A percentile compares a stretch with the other conserved stretches of the same genome.
Evolutionary conservation across 371 early-diverging fungal species (phyloP).

Genomic region (Choanephora cucurbitarum): DNA sequence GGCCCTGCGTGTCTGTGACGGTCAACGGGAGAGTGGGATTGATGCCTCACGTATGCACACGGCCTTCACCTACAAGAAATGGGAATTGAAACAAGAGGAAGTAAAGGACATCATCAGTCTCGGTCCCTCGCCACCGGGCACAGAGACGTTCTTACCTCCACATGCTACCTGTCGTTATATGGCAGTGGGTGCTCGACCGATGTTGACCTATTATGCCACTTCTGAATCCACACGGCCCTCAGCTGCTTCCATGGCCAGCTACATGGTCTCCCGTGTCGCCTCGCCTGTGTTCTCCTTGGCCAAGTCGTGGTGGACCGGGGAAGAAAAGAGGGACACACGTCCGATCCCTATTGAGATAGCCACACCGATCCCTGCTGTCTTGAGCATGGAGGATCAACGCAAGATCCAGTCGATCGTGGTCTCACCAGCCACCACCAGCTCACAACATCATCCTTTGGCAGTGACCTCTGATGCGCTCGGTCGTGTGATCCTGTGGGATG

Average conservation of each 20-base stretch:
- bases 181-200: constrained; percentile 60
- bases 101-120: constrained; percentile 55
- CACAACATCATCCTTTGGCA: constrained; percentile 52
- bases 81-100: constrained; percentile 56
- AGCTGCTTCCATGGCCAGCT: constrained; percentile 60
- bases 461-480: constrained; percentile 65
- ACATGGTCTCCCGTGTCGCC: constrained; percentile 57
- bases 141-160: constrained; percentile 16
- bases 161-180: constrained; percentile 58
- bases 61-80: constrained; percentile 63
- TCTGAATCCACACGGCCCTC: constrained; percentile 54
- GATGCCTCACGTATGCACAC: constrained; percentile 53
- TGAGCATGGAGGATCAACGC: constrained; percentile 48
- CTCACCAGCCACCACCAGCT: constrained; percentile 49
- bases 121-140: constrained; percentile 23
- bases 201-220: constrained; percentile 62
- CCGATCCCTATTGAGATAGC: constrained; percentile 56
- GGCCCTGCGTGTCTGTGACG: constrained; percentile 57
- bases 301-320: constrained; percentile 56
- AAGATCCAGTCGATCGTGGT: constrained; percentile 53
- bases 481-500: constrained; percentile 64
- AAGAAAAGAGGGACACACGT: constrained; percentile 37
- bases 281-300: constrained; percentile 65
- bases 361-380: constrained; percentile 50
- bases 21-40: constrained; percentile 35